Evolutionary conservation across 345 rosid species (phyloP).

Genomic region (Linum trigynum): DNA sequence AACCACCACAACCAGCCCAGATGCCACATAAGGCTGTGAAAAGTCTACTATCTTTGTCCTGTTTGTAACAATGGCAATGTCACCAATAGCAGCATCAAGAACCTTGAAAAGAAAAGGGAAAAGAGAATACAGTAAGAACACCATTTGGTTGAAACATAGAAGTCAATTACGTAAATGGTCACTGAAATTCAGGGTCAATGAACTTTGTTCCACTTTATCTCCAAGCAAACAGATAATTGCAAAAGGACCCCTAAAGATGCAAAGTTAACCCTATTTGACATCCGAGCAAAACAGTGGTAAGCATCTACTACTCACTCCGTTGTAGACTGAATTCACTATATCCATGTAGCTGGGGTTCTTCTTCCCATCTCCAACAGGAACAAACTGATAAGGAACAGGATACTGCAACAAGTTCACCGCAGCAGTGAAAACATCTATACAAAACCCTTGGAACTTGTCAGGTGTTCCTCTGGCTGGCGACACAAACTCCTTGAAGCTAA

Average conservation of each 20-base stretch:
- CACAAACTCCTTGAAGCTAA: conserved; percentile 67
- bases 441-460: conserved; percentile 67
- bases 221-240: too few relatives aligned
- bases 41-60: conserved; percentile 82
- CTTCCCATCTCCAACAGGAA: conserved; percentile 64
- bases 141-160: background rate
- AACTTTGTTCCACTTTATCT: too few relatives aligned
- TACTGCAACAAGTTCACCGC: conserved; percentile 77
- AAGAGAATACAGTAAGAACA: conserved; percentile 13
- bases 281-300: background rate
- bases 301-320: conserved; percentile 58
- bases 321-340: conserved; percentile 52
- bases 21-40: conserved; percentile 82
- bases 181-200: too few relatives aligned
- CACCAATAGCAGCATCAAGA: conserved; percentile 84
- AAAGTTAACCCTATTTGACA: conserved; percentile 4
- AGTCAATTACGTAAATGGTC: too few relatives aligned
- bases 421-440: conserved; percentile 81
- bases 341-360: conserved; percentile 74
- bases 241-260: background rate
- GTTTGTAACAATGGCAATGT: conserved; percentile 74
- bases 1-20: conserved; percentile 86
- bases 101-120: conserved; percentile 29
- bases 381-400: conserved; percentile 61
- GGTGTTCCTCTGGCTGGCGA: conserved; percentile 47